These are phyloP conservation scores for Aspergillus leporis DNA, from an alignment of 495 filamentous ascomycete species.

Conservation along the genomic window DNA sequence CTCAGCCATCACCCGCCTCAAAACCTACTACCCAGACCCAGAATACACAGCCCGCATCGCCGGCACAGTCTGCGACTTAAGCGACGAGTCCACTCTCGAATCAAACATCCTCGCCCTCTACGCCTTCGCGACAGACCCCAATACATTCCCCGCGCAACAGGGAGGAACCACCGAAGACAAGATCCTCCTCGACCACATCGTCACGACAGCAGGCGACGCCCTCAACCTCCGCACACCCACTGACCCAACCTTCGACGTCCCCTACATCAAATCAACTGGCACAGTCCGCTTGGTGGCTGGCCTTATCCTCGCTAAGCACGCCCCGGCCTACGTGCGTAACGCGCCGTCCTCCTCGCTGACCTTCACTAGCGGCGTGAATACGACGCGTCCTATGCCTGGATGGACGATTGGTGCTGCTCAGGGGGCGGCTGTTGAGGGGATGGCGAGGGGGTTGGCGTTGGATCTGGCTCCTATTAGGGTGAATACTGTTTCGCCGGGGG, in stretches of 20 bases:
- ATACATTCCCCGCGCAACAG: neutral
- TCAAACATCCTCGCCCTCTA: constrained; percentile 49
- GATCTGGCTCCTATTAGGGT: constrained; percentile 60
- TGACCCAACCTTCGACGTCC: constrained; percentile 35
- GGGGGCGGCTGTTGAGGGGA: constrained; percentile 36
- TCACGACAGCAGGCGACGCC: constrained; percentile 59
- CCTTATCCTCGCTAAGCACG: constrained; percentile 53
- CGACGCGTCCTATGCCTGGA: constrained; percentile 43
- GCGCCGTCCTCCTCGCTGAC: constrained; percentile 48
- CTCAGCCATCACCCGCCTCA: constrained; percentile 38
- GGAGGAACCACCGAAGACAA: neutral
- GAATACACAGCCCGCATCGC: constrained; percentile 27
- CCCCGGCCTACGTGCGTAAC: constrained; percentile 41
- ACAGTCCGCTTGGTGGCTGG: constrained; percentile 56
- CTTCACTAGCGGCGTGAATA: constrained; percentile 52
- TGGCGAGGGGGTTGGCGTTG: constrained; percentile 54
- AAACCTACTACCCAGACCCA: constrained; percentile 28
- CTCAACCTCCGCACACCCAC: constrained; percentile 34
- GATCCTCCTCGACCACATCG: constrained; percentile 57
- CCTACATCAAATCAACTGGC: constrained; percentile 32
- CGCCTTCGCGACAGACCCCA: constrained; percentile 17
- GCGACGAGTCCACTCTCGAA: constrained; percentile 39
- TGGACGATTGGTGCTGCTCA: constrained; percentile 42
- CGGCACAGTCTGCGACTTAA: constrained; percentile 55
- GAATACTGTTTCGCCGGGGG: constrained; percentile 58